Conservation (phyloP, 305 asterid species). For the Plantago coronopus region DNA sequence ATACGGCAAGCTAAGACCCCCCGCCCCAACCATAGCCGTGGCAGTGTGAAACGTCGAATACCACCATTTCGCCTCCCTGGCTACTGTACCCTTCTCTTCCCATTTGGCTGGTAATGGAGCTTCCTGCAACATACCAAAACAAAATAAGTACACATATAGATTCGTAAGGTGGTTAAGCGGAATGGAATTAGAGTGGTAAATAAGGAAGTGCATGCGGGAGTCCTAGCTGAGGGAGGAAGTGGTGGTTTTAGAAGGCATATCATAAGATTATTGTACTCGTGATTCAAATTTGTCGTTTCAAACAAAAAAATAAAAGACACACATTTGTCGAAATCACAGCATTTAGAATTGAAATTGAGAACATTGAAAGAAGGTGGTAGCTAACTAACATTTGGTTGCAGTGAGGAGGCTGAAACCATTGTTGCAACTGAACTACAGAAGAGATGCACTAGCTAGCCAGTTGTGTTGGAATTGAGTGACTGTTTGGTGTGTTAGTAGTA, state of each 20-base stretch:
- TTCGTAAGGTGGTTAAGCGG: too few relatives aligned
- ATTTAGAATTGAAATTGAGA: neutral
- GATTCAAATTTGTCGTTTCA: too few relatives aligned
- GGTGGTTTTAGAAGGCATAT: too few relatives aligned
- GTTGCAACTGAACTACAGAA: too few relatives aligned
- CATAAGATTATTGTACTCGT: too few relatives aligned
- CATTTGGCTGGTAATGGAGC: conserved; percentile 42
- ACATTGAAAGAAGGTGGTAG: neutral
- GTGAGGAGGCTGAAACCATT: conserved; percentile 31
- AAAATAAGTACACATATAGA: neutral
- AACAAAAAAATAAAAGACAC: too few relatives aligned
- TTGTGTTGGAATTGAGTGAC: too few relatives aligned
- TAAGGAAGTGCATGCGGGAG: too few relatives aligned
- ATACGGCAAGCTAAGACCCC: conserved; percentile 83
- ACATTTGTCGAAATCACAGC: neutral
- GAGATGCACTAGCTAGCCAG: too few relatives aligned
- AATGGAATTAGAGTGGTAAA: too few relatives aligned
- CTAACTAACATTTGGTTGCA: conserved; percentile 28
- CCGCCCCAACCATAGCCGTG: conserved; percentile 97
- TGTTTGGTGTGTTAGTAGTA: too few relatives aligned
- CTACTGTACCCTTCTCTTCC: conserved; percentile 44
- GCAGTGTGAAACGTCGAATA: conserved; percentile 85
- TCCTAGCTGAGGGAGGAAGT: too few relatives aligned
- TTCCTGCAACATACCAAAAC: conserved; percentile 37
- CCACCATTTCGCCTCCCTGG: conserved; percentile 68